Percentiles rank a stretch among this genome's conserved stretches.
These are phyloP conservation scores for Saitozyma sp. DNA, from an alignment of 768 basidiomycete genomes.

Conservation along the genomic window DNA sequence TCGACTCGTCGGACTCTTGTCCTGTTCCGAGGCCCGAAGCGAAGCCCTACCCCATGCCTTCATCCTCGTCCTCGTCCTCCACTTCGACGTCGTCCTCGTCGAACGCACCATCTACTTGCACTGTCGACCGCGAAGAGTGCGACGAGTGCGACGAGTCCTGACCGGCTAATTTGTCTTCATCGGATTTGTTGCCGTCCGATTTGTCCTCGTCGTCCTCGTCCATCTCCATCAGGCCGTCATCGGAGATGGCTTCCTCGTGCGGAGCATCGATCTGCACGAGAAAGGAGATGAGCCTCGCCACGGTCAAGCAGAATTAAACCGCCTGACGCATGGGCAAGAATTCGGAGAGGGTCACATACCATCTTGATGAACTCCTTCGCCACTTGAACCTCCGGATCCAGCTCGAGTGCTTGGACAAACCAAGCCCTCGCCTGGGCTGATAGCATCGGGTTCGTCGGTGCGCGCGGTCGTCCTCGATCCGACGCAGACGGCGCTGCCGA, in stretches of 20 bases:
- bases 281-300: background rate
- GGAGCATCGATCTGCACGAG: constrained; percentile 1
- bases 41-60: no score
- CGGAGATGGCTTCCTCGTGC: background rate
- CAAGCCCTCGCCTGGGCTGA: constrained; percentile 32
- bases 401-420: constrained; percentile 33
- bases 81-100: no score
- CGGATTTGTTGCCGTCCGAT: no score
- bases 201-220: background rate
- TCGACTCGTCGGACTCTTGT: no score
- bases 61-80: no score
- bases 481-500: background rate
- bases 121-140: no score
- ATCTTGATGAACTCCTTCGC: constrained; percentile 32
- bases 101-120: no score
- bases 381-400: constrained; percentile 26
- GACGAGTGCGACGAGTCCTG: no score
- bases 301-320: constrained; percentile 10
- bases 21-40: no score
- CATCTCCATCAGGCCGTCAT: background rate
- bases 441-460: constrained; percentile 21
- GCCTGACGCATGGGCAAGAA: constrained; percentile 7
- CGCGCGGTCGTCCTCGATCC: background rate
- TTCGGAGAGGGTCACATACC: constrained; percentile 15
- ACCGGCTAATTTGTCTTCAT: no score